Evolutionary conservation across 2,329 filamentous ascomycete genomes (phyloP), one percentile per base, ranked within the genome.

Genomic region (Phoma sp.): DNA sequence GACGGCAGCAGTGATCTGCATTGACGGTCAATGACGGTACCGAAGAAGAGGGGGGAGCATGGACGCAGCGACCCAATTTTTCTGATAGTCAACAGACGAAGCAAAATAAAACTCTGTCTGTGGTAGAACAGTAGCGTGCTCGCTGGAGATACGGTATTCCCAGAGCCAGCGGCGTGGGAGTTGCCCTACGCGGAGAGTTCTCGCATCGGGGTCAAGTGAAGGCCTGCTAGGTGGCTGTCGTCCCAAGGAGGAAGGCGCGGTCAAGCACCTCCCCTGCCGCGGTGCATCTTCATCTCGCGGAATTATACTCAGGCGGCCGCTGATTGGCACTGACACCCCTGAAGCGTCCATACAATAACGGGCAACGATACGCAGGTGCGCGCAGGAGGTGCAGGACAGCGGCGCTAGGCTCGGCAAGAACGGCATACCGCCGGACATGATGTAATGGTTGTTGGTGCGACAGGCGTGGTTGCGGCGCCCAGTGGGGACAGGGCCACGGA

Each of bases 1-100:
- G 42, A 14, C 24, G 55, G 47, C 46, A 38, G 53, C 52, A 52
- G 55, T 32, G 66, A 69, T 66, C 67, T 61, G 62, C 67, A 44
- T 46, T 43, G 53, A 57, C 47, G 42, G 48, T 48, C 58, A 54
- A 53, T 58, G 47, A 55, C 50, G 50, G 55, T 18, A 50, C 54
- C 54, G 51, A 51, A 51, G 49, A 47, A 50, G 55, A 58, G 48
- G 52, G 59, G 59, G 53, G 61, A 50, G 61, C 35, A 39, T 44
- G 49, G 37, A 52, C 37, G 44, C 49, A n/a, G 18, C 27, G 57
- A 52, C 50, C 57, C 55, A 48, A 53, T 55, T 47, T 57, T 52
- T 40, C 32, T 33, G 23, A 38, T 43, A 50, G 43, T 47, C 37
- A 50, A 53, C 32, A 33, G 30, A 51, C 29, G 29, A 27, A 36